phyloP scores from a whole-genome alignment of 1,284 basidiomycete genomes.

The Omphalotus olearius region DNA sequence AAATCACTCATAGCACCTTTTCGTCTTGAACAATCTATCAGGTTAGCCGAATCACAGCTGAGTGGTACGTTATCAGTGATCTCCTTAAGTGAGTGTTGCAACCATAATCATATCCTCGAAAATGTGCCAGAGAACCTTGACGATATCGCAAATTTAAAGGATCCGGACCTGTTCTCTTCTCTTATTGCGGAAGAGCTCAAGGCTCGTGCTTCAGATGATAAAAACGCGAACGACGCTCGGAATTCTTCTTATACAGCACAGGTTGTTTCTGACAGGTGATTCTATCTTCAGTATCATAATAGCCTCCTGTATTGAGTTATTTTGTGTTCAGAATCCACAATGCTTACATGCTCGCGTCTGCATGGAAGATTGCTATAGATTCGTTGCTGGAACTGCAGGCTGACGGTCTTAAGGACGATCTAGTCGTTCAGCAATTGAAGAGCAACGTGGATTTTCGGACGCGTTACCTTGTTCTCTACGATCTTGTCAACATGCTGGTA shows the following conservation, averaged over 20 bases:
- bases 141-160: slow-evolving; percentile 58
- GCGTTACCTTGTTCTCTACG: slow-evolving; percentile 59
- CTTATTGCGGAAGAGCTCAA: slow-evolving; percentile 51
- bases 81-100: not conserved
- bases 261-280: slow-evolving; percentile 55
- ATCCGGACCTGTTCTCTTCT: slow-evolving; percentile 53
- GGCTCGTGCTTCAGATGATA: slow-evolving; percentile 39
- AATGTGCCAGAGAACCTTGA: slow-evolving; percentile 52
- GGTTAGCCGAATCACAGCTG: slow-evolving; percentile 66
- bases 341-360: slow-evolving; percentile 69
- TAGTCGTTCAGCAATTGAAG: slow-evolving; percentile 47
- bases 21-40: slow-evolving; percentile 54
- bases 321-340: slow-evolving; percentile 59
- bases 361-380: slow-evolving; percentile 64
- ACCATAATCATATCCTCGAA: not conserved
- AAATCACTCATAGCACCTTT: slow-evolving; percentile 61
- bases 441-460: slow-evolving; percentile 44
- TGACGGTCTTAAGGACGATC: slow-evolving; percentile 47
- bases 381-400: slow-evolving; percentile 48
- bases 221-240: slow-evolving; percentile 21
- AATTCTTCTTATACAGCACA: slow-evolving; percentile 50
- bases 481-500: slow-evolving; percentile 55
- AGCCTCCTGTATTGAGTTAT: not conserved
- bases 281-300: not conserved
- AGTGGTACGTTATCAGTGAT: slow-evolving; percentile 40